These are phyloP conservation scores for Sicyos edulis DNA, from an alignment of 306 rosid genomes.

Conservation along the genomic window DNA sequence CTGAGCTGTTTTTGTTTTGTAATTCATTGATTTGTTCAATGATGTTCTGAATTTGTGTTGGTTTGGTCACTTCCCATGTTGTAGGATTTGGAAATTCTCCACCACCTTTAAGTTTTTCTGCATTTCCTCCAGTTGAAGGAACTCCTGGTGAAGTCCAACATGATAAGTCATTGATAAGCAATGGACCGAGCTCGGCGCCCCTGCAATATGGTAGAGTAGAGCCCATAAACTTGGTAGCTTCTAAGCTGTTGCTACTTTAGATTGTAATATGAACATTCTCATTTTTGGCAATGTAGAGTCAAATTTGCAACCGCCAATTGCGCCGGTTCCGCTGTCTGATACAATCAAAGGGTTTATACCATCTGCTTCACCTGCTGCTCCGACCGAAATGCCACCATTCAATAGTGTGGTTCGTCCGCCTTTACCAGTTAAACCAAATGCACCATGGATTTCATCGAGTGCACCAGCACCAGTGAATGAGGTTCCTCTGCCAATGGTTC, in stretches of 20 bases:
- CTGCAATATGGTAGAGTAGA: conserved; percentile 48
- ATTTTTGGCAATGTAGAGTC: conserved; percentile 44
- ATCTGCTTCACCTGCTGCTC: conserved; percentile 38
- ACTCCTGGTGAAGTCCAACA: conserved; percentile 31
- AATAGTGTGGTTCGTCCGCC: conserved; percentile 36
- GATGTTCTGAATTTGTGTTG: background rate
- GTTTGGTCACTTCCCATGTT: conserved; percentile 21
- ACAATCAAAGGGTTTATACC: conserved; percentile 34
- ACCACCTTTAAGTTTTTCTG: conserved; percentile 38
- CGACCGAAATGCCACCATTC: conserved; percentile 29
- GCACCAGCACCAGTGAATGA: conserved; percentile 24
- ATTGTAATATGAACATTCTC: conserved; percentile 21
- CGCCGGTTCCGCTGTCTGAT: conserved; percentile 38
- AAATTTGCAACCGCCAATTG: conserved; percentile 35
- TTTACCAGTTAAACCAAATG: conserved; percentile 30
- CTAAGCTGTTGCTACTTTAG: conserved; percentile 12
- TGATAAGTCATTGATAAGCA: conserved; percentile 34
- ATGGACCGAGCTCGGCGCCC: conserved; percentile 39
- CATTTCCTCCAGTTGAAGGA: conserved; percentile 39
- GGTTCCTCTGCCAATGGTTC: conserved; percentile 25
- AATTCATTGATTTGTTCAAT: background rate
- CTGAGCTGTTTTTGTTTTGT: background rate
- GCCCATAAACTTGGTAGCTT: conserved; percentile 7
- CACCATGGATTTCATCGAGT: conserved; percentile 21
- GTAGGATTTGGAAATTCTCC: conserved; percentile 47